Evolutionary conservation across 768 basidiomycete genomes (phyloP), one percentile per base, ranked within the genome.

Genomic region (Pleurotus djamor): DNA sequence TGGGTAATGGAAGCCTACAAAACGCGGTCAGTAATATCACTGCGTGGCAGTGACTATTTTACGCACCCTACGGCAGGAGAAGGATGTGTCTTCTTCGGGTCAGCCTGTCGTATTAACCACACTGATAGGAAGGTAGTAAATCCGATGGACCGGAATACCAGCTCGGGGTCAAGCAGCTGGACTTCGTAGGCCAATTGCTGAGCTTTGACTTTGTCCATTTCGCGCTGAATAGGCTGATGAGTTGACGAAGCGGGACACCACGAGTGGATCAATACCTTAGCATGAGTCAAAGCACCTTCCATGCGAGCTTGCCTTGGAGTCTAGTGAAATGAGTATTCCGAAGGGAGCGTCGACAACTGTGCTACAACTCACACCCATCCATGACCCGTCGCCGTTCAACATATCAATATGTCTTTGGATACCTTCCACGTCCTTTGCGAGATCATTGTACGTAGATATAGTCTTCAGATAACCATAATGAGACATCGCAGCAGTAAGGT

Each of bases 121-220:
- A 91, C 90, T 57, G 95, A 95, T 41, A 94, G 79, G 73, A 98
- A 96, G 64, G 83, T 89, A n/a, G 85, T 87, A 73, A 96, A 98
- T 14, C 84, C 85, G 48, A 94, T 86, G 21, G 84, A 88, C 59
- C 87, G 83, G 67, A 88, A 85, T 43, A 91, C 79, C 59, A 96
- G 79, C 62, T 92, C 93, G 5, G 92, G 93, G 66, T 98, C 95
- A 33, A 90, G 77, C 1, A 99, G 79, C 61, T 95, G 94, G 0
- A 89, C 88, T 56, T 94, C 88, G 68, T 84, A 96, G 0, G 95
- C 87, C 43, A 92, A 76, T 59, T 96, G 86, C 14, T 85, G 81
- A n/a, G 86, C 78, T 48, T 84, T 83, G 6, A 92, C 76, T 67
- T 88, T 87, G 9, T 79, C 82, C 67, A 89, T 82, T 64, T 95